Conservation (phyloP, 2,329 filamentous ascomycete genomes). For the Thermomyces lanuginosus region DNA sequence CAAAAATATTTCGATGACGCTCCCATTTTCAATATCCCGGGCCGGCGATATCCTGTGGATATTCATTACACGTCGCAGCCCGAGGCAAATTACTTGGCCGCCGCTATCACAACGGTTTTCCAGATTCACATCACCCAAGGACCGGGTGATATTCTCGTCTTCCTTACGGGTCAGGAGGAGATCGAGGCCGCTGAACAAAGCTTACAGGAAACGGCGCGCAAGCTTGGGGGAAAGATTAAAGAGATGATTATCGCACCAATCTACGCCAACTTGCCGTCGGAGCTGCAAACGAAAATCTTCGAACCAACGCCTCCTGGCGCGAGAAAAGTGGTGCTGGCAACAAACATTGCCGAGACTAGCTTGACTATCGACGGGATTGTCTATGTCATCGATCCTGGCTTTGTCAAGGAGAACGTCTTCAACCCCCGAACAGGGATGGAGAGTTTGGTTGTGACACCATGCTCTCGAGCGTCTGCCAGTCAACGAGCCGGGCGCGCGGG, state of each 20-base stretch:
- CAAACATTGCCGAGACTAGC: conserved; percentile 93
- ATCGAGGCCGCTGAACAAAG: conserved; percentile 78
- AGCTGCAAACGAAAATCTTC: conserved; percentile 85
- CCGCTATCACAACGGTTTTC: conserved; percentile 82
- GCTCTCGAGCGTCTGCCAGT: conserved; percentile 79
- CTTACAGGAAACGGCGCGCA: conserved; percentile 69
- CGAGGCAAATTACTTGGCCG: conserved; percentile 83
- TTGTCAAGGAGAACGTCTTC: conserved; percentile 89
- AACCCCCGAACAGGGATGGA: conserved; percentile 88
- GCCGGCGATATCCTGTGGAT: conserved; percentile 73
- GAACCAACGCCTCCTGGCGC: conserved; percentile 74
- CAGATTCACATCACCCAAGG: conserved; percentile 84
- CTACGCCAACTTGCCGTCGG: conserved; percentile 81
- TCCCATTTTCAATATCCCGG: conserved; percentile 88
- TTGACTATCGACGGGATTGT: conserved; percentile 92
- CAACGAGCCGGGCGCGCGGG: conserved; percentile 86
- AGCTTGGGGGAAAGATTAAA: conserved; percentile 66
- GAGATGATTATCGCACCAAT: conserved; percentile 87
- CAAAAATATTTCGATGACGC: conserved; percentile 80
- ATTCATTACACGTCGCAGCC: conserved; percentile 82
- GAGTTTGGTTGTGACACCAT: conserved; percentile 75
- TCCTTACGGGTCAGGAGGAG: conserved; percentile 89
- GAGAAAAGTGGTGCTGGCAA: conserved; percentile 82
- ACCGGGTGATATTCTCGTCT: conserved; percentile 79
- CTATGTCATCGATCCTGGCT: conserved; percentile 89